Conservation (phyloP, 2,329 filamentous ascomycete genomes). For the Zelopaecilomyces penicillatus region DNA sequence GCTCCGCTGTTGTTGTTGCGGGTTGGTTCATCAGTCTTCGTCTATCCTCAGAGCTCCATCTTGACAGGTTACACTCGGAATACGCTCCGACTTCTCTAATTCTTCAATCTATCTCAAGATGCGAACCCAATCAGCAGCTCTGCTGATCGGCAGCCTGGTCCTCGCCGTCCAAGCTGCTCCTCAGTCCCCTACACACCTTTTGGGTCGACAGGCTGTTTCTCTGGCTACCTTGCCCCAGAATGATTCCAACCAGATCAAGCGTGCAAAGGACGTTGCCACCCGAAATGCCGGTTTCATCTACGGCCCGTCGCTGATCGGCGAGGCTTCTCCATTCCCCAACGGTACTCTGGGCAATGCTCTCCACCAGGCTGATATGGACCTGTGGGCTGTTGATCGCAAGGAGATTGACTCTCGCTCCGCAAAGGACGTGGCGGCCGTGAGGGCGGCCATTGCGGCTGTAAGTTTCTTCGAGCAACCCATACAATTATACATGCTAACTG, state of each 20-base stretch:
- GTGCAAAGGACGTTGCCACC: constrained; percentile 6
- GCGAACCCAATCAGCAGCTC: constrained; percentile 1
- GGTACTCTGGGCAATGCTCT: constrained; percentile 12
- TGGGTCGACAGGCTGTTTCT: constrained; percentile 1
- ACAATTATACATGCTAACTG: background rate
- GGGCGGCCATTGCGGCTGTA: constrained; percentile 5
- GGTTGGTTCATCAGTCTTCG: too few species aligned
- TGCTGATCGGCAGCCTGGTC: background rate
- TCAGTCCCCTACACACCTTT: background rate
- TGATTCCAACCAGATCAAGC: constrained; percentile 7
- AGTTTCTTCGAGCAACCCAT: background rate
- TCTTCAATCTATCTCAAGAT: background rate
- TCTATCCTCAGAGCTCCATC: too few species aligned
- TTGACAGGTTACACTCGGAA: too few species aligned
- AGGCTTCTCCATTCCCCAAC: constrained; percentile 13
- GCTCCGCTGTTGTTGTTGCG: too few species aligned
- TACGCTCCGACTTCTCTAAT: too few species aligned
- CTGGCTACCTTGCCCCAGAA: constrained; percentile 8
- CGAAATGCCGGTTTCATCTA: constrained; percentile 9
- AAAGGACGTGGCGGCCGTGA: constrained; percentile 5
- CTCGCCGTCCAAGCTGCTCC: background rate
- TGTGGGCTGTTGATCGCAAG: constrained; percentile 10
- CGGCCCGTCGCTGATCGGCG: constrained; percentile 14
- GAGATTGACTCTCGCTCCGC: constrained; percentile 10
- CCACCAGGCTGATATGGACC: constrained; percentile 8